Conservation (phyloP, 2,329 filamentous ascomycete species). For the Parasarocladium wereldwijsianum region DNA sequence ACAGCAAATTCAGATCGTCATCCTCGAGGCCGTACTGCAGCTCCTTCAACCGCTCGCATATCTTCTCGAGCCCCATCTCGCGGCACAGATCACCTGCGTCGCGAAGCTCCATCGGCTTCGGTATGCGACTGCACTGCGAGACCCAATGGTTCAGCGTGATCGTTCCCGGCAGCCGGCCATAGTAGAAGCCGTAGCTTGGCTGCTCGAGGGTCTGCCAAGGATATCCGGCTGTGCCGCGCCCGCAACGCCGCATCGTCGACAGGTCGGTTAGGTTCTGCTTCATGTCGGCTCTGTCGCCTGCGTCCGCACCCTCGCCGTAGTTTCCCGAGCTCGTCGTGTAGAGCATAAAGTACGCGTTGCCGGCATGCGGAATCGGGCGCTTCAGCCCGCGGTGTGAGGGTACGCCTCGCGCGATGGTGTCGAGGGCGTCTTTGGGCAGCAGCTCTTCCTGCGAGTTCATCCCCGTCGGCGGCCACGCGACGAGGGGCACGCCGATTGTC, state of each 20-base stretch:
- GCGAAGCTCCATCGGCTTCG: constrained; percentile 40
- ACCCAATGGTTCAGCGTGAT: constrained; percentile 59
- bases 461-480: constrained; percentile 42
- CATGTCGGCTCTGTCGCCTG: constrained; percentile 29
- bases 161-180: constrained; percentile 52
- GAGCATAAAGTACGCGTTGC: constrained; percentile 39
- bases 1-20: constrained; percentile 42
- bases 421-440: constrained; percentile 36
- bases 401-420: constrained; percentile 42
- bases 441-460: constrained; percentile 34
- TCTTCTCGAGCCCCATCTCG: constrained; percentile 40
- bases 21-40: constrained; percentile 41
- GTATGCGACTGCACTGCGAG: constrained; percentile 38
- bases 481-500: constrained; percentile 19
- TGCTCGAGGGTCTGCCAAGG: constrained; percentile 64
- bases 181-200: constrained; percentile 55
- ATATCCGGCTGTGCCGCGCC: constrained; percentile 23
- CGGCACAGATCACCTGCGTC: constrained; percentile 45
- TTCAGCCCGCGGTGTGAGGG: constrained; percentile 41
- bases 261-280: constrained; percentile 43
- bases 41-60: constrained; percentile 44
- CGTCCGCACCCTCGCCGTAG: constrained; percentile 27
- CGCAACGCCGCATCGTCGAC: constrained; percentile 37
- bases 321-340: constrained; percentile 35
- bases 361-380: constrained; percentile 36